Evolutionary conservation across 208 protist genomes (phyloP).

Genomic region (Leishmania major): DNA sequence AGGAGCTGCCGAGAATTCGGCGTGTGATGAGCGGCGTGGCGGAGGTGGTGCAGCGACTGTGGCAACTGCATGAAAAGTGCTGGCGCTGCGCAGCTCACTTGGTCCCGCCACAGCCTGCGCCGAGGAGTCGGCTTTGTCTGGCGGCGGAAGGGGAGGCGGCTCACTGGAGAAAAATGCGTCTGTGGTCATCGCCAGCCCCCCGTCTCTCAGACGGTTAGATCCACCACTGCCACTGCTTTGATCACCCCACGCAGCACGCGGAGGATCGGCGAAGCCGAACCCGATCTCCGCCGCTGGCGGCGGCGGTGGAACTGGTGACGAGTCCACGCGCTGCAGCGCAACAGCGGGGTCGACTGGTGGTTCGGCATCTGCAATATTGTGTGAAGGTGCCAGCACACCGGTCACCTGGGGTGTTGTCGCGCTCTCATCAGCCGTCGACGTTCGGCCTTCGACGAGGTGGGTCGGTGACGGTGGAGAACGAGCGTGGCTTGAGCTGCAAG

Average conservation of each 20-base stretch:
- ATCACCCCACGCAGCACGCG: neutral
- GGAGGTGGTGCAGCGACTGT: neutral
- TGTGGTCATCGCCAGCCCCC: neutral
- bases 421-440: neutral
- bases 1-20: neutral
- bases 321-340: neutral
- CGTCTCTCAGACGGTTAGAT: neutral
- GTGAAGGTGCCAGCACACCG: neutral
- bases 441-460: neutral
- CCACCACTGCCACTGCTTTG: neutral
- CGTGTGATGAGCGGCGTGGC: neutral
- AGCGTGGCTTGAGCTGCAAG: neutral
- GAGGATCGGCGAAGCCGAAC: slow-evolving; percentile 23
- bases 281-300: neutral
- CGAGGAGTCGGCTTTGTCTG: slow-evolving; percentile 5
- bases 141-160: slow-evolving; percentile 24
- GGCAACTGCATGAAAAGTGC: neutral
- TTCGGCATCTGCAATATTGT: neutral
- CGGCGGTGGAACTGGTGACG: neutral
- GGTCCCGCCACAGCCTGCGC: neutral
- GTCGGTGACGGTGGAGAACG: neutral
- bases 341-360: neutral
- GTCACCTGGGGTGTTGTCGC: neutral
- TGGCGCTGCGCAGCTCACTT: neutral
- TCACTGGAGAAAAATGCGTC: slow-evolving; percentile 9